phyloP scores from a whole-genome alignment of 1,139 yeast genomes.

The Scheffersomyces lignicola region DNA sequence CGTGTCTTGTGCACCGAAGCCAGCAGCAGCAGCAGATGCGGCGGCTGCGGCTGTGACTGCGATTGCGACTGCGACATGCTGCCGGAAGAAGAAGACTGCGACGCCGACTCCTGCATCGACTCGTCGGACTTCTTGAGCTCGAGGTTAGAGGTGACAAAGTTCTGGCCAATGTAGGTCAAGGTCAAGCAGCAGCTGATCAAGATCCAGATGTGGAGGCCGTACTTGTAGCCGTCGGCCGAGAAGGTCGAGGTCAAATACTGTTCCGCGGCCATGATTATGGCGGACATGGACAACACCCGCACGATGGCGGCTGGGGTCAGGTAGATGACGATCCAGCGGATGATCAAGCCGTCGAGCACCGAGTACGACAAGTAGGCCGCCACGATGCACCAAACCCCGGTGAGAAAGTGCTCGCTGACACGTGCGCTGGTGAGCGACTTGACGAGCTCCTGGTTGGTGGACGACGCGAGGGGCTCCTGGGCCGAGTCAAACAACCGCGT shows the following conservation, averaged over 20 bases:
- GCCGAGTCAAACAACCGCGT: slow-evolving; percentile 40
- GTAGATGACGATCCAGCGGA: slow-evolving; percentile 90
- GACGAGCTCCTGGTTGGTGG: slow-evolving; percentile 18
- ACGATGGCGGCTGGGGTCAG: slow-evolving; percentile 86
- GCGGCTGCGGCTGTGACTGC: neutral
- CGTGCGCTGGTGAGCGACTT: slow-evolving; percentile 51
- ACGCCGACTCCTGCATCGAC: neutral
- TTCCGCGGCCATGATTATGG: slow-evolving; percentile 69
- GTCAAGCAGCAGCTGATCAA: slow-evolving; percentile 83
- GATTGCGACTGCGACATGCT: too few species aligned
- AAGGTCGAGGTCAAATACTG: slow-evolving; percentile 65
- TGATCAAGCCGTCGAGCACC: slow-evolving; percentile 85
- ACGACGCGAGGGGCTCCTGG: slow-evolving; percentile 11
- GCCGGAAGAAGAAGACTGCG: neutral
- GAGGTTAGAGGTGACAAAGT: slow-evolving; percentile 83
- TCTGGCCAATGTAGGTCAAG: slow-evolving; percentile 79
- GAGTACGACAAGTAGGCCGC: slow-evolving; percentile 82
- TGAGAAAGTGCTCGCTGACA: slow-evolving; percentile 67
- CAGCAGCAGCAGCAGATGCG: slow-evolving; percentile 10
- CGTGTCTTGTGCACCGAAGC: slow-evolving; percentile 27
- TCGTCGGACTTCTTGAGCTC: slow-evolving; percentile 37
- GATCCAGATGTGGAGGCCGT: slow-evolving; percentile 89
- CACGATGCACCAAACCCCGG: slow-evolving; percentile 83
- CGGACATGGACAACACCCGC: slow-evolving; percentile 78
- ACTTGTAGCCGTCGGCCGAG: slow-evolving; percentile 49